These are phyloP conservation scores for Penicillium tannophilum DNA, from an alignment of 495 filamentous ascomycete genomes.

Conservation along the genomic window DNA sequence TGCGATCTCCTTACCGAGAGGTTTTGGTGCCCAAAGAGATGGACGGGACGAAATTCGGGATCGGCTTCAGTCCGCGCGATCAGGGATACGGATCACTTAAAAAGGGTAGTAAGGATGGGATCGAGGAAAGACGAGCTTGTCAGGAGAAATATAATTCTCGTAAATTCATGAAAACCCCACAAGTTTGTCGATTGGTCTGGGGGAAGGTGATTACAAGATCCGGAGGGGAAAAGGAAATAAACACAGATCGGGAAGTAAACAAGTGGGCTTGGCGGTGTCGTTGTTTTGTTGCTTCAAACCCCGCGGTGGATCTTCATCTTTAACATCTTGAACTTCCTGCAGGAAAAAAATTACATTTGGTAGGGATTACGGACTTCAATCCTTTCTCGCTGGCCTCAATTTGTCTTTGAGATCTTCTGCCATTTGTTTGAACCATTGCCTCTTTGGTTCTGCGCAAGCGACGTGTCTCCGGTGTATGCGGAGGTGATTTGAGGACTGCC, in stretches of 20 bases:
- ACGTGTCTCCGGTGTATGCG: slow-evolving; percentile 26
- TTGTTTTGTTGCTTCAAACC: slow-evolving; percentile 33
- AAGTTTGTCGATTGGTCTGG: neutral
- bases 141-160: neutral
- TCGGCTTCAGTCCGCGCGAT: slow-evolving; percentile 16
- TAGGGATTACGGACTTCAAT: neutral
- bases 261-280: slow-evolving; percentile 34
- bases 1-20: slow-evolving; percentile 14
- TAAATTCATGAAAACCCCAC: neutral
- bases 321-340: slow-evolving; percentile 6
- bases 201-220: slow-evolving; percentile 3
- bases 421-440: slow-evolving; percentile 2
- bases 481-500: slow-evolving; percentile 21
- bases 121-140: neutral
- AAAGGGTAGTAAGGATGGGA: neutral
- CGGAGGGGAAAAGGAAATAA: slow-evolving; percentile 23
- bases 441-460: slow-evolving; percentile 4
- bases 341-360: neutral
- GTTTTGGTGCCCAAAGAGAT: slow-evolving; percentile 31
- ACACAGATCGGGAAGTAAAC: slow-evolving; percentile 36
- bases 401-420: neutral
- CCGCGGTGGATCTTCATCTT: slow-evolving; percentile 28
- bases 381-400: slow-evolving; percentile 4
- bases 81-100: slow-evolving; percentile 8
- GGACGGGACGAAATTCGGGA: slow-evolving; percentile 15